Percentiles rank a stretch among this genome's conserved stretches.
Conservation (phyloP, 257 asterid species). For the Solanum verrucosum region DNA sequence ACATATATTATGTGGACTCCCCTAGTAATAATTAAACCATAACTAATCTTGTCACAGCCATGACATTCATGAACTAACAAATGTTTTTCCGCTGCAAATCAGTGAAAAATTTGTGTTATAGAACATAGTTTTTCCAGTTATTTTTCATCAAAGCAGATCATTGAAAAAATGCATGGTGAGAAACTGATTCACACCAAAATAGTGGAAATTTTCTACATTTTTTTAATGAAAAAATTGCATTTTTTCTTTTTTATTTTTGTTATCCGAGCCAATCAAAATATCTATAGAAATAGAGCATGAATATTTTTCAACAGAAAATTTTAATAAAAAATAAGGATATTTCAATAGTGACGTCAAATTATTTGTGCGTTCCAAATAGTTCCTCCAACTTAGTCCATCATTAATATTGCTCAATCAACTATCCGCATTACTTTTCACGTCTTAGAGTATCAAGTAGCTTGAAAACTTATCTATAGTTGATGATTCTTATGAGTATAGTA, state of each 20-base stretch:
- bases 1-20: neutral
- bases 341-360: neutral
- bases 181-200: too few relatives aligned
- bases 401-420: neutral
- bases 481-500: neutral
- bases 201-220: rapidly evolving
- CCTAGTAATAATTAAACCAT: neutral
- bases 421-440: neutral
- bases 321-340: too few relatives aligned
- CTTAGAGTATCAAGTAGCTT: neutral
- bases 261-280: too few relatives aligned
- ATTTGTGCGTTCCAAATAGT: neutral
- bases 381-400: neutral
- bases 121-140: too few relatives aligned
- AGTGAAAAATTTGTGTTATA: neutral
- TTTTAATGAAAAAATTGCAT: too few relatives aligned
- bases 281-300: neutral
- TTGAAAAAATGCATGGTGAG: too few relatives aligned
- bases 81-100: rapidly evolving
- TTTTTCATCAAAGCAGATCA: too few relatives aligned
- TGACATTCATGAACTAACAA: neutral
- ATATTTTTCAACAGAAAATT: neutral
- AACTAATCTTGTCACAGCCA: neutral
- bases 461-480: neutral
- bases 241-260: too few relatives aligned